Evolutionary conservation across 2,329 filamentous ascomycete genomes (phyloP).

Genomic region (Claviceps pazoutovae): DNA sequence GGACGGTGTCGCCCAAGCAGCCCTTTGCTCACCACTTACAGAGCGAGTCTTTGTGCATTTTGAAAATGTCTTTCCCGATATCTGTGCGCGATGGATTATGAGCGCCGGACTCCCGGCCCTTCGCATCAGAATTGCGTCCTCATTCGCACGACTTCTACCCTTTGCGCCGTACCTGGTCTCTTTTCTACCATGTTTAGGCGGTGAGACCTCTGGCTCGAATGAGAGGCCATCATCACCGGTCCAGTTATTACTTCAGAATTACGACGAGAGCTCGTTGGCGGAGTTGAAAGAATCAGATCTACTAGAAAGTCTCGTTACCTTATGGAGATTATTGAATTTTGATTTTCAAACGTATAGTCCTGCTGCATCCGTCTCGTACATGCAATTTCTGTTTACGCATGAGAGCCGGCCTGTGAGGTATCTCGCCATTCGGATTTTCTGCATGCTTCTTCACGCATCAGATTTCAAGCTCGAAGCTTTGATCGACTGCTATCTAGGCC

Average conservation of each 20-base stretch:
- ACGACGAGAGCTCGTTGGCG: conserved; percentile 16
- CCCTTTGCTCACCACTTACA: conserved; percentile 56
- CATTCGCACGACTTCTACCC: conserved; percentile 67
- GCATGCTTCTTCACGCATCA: conserved; percentile 62
- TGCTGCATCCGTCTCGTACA: conserved; percentile 48
- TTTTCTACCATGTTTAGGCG: conserved; percentile 45
- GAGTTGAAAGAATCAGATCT: conserved; percentile 12
- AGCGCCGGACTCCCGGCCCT: conserved; percentile 24
- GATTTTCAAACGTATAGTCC: conserved; percentile 54
- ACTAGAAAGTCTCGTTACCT: conserved; percentile 25
- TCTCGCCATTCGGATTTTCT: conserved; percentile 69
- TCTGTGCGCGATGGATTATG: conserved; percentile 67
- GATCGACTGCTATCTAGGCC: conserved; percentile 49
- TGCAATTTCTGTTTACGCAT: conserved; percentile 56
- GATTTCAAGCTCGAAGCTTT: conserved; percentile 66
- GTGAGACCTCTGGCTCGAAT: neutral
- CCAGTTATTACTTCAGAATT: conserved; percentile 16
- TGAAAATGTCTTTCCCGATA: conserved; percentile 62
- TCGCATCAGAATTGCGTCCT: conserved; percentile 41
- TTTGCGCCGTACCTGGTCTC: conserved; percentile 68
- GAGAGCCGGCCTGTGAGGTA: conserved; percentile 52
- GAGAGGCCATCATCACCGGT: conserved; percentile 12
- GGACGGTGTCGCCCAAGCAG: conserved; percentile 53
- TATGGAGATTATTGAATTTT: conserved; percentile 68
- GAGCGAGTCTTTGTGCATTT: conserved; percentile 62